Conservation (phyloP, 805 yeast species). For the Vanderwaltozyma polyspora region DNA sequence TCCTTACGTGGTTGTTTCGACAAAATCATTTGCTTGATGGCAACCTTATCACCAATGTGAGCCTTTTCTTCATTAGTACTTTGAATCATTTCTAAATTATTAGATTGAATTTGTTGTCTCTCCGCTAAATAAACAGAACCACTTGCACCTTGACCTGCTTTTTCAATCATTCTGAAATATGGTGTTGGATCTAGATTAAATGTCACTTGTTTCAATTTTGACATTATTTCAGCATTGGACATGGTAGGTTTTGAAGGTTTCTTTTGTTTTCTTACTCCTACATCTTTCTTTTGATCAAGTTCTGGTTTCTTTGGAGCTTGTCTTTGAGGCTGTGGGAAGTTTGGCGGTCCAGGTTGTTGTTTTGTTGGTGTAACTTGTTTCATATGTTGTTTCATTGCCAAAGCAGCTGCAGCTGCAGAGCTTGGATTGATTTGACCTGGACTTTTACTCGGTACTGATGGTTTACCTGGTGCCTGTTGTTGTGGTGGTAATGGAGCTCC, state of each 20-base stretch:
- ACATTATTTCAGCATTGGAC: slow-evolving; percentile 82
- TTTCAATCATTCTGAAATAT: slow-evolving; percentile 61
- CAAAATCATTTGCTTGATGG: slow-evolving; percentile 92
- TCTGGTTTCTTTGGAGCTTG: slow-evolving; percentile 26
- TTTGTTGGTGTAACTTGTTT: slow-evolving; percentile 5
- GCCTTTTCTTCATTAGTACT: slow-evolving; percentile 12
- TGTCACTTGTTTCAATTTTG: slow-evolving; percentile 72
- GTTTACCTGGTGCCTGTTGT: slow-evolving; percentile 14
- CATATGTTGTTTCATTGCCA: slow-evolving; percentile 18
- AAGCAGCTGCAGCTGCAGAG: slow-evolving; percentile 24
- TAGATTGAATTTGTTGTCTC: slow-evolving; percentile 24
- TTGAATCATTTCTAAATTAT: not conserved
- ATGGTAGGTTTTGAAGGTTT: slow-evolving; percentile 48
- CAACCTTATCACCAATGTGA: slow-evolving; percentile 57
- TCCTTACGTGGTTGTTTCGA: slow-evolving; percentile 89
- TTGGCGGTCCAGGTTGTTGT: slow-evolving; percentile 11
- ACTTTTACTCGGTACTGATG: slow-evolving; percentile 6
- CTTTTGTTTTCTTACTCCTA: slow-evolving; percentile 28
- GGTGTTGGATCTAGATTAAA: slow-evolving; percentile 79
- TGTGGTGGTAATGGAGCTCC: slow-evolving; percentile 5
- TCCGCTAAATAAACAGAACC: slow-evolving; percentile 90
- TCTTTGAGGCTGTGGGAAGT: slow-evolving; percentile 12
- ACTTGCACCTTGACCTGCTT: slow-evolving; percentile 96
- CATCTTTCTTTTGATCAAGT: slow-evolving; percentile 16
- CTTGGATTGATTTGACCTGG: slow-evolving; percentile 9